phyloP scores from a whole-genome alignment of 2,329 filamentous ascomycete species.

The Stagonosporopsis cucurbitacearum region DNA sequence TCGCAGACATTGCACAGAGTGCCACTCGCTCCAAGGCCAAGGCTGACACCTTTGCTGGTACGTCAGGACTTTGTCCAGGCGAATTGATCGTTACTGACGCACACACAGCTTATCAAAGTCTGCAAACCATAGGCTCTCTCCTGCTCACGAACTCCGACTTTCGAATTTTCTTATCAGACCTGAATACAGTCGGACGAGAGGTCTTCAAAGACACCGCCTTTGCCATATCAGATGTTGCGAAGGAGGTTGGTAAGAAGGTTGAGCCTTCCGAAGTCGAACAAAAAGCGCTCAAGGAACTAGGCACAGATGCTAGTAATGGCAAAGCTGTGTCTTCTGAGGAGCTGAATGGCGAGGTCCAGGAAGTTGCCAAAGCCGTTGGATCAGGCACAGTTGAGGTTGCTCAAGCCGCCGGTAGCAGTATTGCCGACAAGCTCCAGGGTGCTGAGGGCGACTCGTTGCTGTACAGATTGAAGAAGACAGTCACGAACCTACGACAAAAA shows the following conservation, averaged over 20 bases:
- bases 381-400: slow-evolving; percentile 55
- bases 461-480: slow-evolving; percentile 76
- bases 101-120: slow-evolving; percentile 73
- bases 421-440: slow-evolving; percentile 74
- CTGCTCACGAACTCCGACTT: slow-evolving; percentile 91
- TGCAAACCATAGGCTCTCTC: slow-evolving; percentile 83
- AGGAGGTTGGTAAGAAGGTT: slow-evolving; percentile 74
- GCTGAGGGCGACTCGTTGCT: slow-evolving; percentile 76
- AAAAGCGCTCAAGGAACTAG: slow-evolving; percentile 60
- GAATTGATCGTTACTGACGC: slow-evolving; percentile 26
- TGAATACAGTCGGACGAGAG: slow-evolving; percentile 78
- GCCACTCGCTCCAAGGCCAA: slow-evolving; percentile 69
- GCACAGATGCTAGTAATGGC: slow-evolving; percentile 53
- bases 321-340: slow-evolving; percentile 66
- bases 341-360: slow-evolving; percentile 58
- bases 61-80: slow-evolving; percentile 26
- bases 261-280: slow-evolving; percentile 71
- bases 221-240: slow-evolving; percentile 76
- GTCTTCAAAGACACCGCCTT: slow-evolving; percentile 88
- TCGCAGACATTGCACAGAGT: slow-evolving; percentile 66
- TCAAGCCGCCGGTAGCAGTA: slow-evolving; percentile 70
- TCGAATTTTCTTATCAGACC: slow-evolving; percentile 80
- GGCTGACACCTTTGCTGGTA: slow-evolving; percentile 75
- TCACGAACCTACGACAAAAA: slow-evolving; percentile 75
- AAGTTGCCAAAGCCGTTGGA: slow-evolving; percentile 55